phyloP scores from a whole-genome alignment of 768 basidiomycete genomes.

The Phlebiopsis flavidoalba region DNA sequence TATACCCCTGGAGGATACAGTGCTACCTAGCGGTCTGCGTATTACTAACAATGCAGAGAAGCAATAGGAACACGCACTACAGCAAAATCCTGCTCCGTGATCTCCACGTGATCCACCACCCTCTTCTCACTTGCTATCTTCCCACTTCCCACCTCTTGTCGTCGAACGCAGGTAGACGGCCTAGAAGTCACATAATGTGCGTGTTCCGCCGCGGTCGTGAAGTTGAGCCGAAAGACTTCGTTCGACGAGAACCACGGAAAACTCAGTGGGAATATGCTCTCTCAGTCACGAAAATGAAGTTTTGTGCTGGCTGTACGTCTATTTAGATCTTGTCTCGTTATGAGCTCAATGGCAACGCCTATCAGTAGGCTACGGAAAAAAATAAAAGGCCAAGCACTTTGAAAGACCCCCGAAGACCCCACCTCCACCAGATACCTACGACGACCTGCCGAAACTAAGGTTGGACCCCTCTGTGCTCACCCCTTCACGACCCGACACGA shows the following conservation, averaged over 20 bases:
- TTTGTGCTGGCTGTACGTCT: conserved; percentile 64
- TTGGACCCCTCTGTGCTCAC: conserved; percentile 73
- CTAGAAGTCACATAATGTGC: no score
- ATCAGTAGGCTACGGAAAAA: conserved; percentile 59
- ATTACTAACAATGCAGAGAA: no score
- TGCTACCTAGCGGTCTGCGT: no score
- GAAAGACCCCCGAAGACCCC: no score
- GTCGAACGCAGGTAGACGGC: no score
- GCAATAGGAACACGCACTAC: no score
- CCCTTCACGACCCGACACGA: conserved; percentile 59
- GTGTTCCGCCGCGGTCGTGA: conserved; percentile 39
- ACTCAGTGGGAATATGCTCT: conserved; percentile 73
- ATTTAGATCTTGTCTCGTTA: background rate
- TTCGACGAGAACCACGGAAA: conserved; percentile 64
- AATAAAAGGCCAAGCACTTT: conserved; percentile 67
- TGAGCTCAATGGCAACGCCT: background rate
- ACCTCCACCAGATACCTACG: conserved; percentile 55
- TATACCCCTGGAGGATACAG: no score
- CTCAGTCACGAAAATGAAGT: conserved; percentile 68
- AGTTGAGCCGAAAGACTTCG: conserved; percentile 33
- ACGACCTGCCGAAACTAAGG: conserved; percentile 46
- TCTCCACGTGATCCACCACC: no score
- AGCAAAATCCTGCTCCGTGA: no score
- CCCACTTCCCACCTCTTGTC: conserved; percentile 45
- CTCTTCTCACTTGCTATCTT: conserved; percentile 27